These are phyloP conservation scores for Taiozyma sp. DNA, from an alignment of 1,139 yeast species.

Conservation along the genomic window DNA sequence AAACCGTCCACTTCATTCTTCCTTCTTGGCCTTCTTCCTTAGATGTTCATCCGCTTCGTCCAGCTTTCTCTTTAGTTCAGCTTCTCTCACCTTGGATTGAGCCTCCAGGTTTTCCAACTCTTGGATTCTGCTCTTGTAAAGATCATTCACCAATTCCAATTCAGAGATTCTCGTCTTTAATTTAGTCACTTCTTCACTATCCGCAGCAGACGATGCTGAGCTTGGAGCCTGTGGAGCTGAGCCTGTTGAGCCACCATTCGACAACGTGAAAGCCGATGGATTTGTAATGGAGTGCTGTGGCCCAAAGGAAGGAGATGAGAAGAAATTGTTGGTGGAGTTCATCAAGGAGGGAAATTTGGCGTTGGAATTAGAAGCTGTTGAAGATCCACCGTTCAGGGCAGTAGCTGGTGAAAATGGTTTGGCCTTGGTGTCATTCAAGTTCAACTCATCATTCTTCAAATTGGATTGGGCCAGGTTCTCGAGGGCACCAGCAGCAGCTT, in stretches of 20 bases:
- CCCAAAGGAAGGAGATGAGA: slow-evolving; percentile 26
- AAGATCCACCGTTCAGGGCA: slow-evolving; percentile 11
- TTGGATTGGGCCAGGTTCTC: slow-evolving; percentile 34
- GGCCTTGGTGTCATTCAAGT: neutral
- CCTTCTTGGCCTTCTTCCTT: slow-evolving; percentile 14
- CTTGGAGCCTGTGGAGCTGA: neutral
- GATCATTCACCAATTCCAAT: slow-evolving; percentile 82
- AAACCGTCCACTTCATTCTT: slow-evolving; percentile 4
- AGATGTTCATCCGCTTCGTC: slow-evolving; percentile 6
- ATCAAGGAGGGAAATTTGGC: slow-evolving; percentile 16
- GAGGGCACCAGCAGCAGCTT: slow-evolving; percentile 56
- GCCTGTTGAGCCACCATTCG: slow-evolving; percentile 12
- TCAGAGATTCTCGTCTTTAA: slow-evolving; percentile 81
- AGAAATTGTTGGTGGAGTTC: slow-evolving; percentile 17
- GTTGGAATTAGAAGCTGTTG: neutral
- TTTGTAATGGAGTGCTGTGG: slow-evolving; percentile 24
- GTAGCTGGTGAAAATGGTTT: slow-evolving; percentile 22
- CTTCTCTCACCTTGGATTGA: slow-evolving; percentile 49
- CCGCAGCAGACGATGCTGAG: neutral
- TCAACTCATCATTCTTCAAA: slow-evolving; percentile 6
- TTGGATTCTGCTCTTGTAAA: slow-evolving; percentile 74
- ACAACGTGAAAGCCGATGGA: slow-evolving; percentile 21
- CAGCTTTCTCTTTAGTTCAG: slow-evolving; percentile 10
- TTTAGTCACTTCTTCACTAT: slow-evolving; percentile 41
- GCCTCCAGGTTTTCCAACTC: slow-evolving; percentile 75